Conservation (phyloP, 108 stramenopile genomes). For the Fragilariopsis cylindrus region DNA sequence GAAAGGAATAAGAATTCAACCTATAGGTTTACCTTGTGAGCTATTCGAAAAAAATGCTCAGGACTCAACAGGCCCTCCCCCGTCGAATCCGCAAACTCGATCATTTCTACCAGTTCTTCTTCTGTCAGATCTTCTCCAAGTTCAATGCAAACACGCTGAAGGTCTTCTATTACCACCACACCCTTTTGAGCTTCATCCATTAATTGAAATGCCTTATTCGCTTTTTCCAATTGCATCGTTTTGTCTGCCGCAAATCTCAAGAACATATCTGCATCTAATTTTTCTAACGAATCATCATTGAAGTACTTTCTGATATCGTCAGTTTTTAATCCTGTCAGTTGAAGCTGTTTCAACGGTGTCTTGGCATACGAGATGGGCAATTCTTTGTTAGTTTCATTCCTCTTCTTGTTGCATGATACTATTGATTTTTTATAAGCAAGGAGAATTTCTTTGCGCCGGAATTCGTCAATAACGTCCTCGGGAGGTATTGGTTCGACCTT, state of each 20-base stretch:
- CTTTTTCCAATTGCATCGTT: slow-evolving; percentile 33
- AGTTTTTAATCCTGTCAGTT: slow-evolving; percentile 6
- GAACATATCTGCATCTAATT: slow-evolving; percentile 24
- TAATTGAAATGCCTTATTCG: slow-evolving; percentile 35
- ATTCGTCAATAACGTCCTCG: slow-evolving; percentile 20
- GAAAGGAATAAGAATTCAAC: neutral
- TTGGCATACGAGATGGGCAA: slow-evolving; percentile 21
- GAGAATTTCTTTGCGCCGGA: slow-evolving; percentile 14
- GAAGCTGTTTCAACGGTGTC: slow-evolving; percentile 19
- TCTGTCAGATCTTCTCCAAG: slow-evolving; percentile 38
- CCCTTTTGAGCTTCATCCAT: slow-evolving; percentile 44
- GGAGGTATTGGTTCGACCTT: neutral
- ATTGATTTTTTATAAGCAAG: slow-evolving; percentile 8
- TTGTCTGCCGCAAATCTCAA: slow-evolving; percentile 25
- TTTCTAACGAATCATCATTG: slow-evolving; percentile 10
- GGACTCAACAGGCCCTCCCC: slow-evolving; percentile 32
- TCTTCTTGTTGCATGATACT: neutral
- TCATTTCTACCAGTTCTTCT: slow-evolving; percentile 47
- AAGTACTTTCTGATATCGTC: slow-evolving; percentile 31
- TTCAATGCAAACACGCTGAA: slow-evolving; percentile 42
- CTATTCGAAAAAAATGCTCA: slow-evolving; percentile 29
- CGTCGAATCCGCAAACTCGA: slow-evolving; percentile 31
- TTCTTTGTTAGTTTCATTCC: neutral
- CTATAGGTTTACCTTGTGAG: slow-evolving; percentile 29
- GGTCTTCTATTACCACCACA: slow-evolving; percentile 44